Evolutionary conservation across 768 basidiomycete genomes (phyloP).

Genomic region (Imleria badia): DNA sequence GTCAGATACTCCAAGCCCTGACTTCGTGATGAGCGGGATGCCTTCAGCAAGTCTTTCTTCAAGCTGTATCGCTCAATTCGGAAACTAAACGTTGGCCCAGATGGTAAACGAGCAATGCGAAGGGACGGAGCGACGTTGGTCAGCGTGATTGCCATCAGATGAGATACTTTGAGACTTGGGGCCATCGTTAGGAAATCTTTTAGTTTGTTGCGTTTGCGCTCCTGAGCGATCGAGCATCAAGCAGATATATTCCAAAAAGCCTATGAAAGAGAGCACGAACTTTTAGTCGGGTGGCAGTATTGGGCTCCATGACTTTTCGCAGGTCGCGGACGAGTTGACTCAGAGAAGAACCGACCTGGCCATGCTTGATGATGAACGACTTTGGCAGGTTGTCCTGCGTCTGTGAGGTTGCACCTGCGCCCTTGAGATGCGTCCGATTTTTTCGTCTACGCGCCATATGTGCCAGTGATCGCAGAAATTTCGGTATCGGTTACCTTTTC

Average conservation of each 20-base stretch:
- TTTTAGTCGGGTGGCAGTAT: conserved; percentile 90
- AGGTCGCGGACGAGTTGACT: conserved; percentile 90
- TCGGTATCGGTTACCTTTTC: conserved; percentile 21
- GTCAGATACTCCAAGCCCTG: conserved; percentile 89
- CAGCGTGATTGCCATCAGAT: conserved; percentile 88
- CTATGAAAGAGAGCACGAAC: conserved; percentile 41
- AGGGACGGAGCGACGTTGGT: conserved; percentile 84
- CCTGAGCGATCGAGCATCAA: conserved; percentile 48
- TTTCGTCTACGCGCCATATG: conserved; percentile 71
- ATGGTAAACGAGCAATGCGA: conserved; percentile 81
- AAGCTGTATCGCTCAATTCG: conserved; percentile 90
- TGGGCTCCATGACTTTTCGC: conserved; percentile 96
- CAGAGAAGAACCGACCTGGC: conserved; percentile 84
- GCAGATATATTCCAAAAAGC: neutral
- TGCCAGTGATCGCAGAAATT: conserved; percentile 7
- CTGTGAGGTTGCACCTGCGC: conserved; percentile 37
- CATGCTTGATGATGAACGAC: conserved; percentile 97
- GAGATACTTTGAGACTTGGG: conserved; percentile 86
- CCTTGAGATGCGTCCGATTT: conserved; percentile 80
- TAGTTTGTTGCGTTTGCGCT: conserved; percentile 84
- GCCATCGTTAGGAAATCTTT: conserved; percentile 95
- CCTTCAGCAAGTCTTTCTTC: conserved; percentile 76
- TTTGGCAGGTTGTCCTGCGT: conserved; percentile 58
- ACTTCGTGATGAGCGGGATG: conserved; percentile 64
- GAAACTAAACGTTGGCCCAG: conserved; percentile 93